Base-by-base conservation (phyloP, 1,284 basidiomycete species). In the Sporisorium exsertum region DNA sequence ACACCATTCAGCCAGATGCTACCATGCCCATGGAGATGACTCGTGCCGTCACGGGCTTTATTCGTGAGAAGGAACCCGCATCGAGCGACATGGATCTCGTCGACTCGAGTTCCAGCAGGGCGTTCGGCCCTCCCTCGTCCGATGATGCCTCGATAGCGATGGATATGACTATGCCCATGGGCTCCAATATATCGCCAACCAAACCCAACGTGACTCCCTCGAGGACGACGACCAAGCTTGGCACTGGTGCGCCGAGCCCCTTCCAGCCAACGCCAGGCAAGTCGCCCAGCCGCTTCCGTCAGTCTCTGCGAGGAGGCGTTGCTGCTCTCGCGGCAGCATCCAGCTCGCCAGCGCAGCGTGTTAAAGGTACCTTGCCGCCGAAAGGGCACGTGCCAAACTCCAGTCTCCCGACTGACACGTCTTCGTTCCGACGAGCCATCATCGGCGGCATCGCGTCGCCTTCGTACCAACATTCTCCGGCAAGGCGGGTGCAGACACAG, bases 371-470 rank as follows among this genome's bases (percentile, higher is more conserved):
- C 8, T 24, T 66, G 13, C 64, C 62, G 22, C 73, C 69, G 3
- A 58, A 46, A 13, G 73, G 60, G 40, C 54, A 64, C 20, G 33
- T 56, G 6, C 49, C 59, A n/a, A 56, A 47, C 15, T 42, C 55
- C 2, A 57, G 32, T 27, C 18, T 58, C 13, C 59, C 65, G 6
- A 55, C 57, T 42, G 62, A 72, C 51, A 46, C 59, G 4, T 77
- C 65, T 42, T 70, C 77, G 12, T 81, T 81, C 75, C 70, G 79
- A 13, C 75, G 71, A 50, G 81, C 81, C 64, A 76, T 82, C 59
- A 77, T 78, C 5, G 80, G 79, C 27, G 79, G 72, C 26, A 57
- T 81, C 10, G 68, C 75, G 12, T 77, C 81, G 42, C 71, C 80
- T 10, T 46, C 53, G 13, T 81, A 80, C 59, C 51, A 66, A 46